Base-by-base conservation (phyloP, 176 grass and related monocot genomes). In the Cenchrus purpureus region DNA sequence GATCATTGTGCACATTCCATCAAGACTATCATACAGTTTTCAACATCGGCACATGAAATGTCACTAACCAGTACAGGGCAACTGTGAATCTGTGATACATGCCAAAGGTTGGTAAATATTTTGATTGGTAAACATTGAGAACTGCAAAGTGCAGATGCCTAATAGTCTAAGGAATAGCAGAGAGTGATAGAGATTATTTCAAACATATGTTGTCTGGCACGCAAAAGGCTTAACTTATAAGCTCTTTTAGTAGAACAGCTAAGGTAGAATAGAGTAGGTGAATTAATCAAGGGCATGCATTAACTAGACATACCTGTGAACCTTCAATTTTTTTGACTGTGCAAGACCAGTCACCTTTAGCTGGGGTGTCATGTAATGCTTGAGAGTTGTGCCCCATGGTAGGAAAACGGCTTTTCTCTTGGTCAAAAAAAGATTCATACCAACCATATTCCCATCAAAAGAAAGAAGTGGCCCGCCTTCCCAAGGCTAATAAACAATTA, bases 381-480 rank as follows among this genome's bases (percentile, higher is more conserved):
- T 16, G 14, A 58, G 6, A 12, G 2, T n/a, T 62, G 60, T 63
- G 22, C 10, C 2, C 60, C 60, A 63, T 63, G n/a, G 60, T 63
- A 28, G 22, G 37, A 63, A 61, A 72, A 11, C 12, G 17, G 25
- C 48, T 61, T 14, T 59, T 51, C 20, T 44, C 0, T 7, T 48
- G 37, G 14, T 19, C 6, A 52, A n/a, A 83, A 32, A 64, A 50
- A n/a, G 54, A 40, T 56, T 56, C 54, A 56, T 54, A 13, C 16
- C 54, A 56, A 56, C 54, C 54, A 56, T 56, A 56, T 56, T 56
- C 54, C 54, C 54, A 56, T 56, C 54, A 56, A 56, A 3, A 56
- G 54, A 74, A 85, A 85, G 45, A 69, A 78, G 74, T 0, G 28
- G 28, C 12, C 83, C 73, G 58, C 83, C 73, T 85, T 68, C 73